Evolutionary conservation across 2,329 filamentous ascomycete species (phyloP), one percentile per base, ranked within the genome.

Genomic region (Madurella mycetomatis): DNA sequence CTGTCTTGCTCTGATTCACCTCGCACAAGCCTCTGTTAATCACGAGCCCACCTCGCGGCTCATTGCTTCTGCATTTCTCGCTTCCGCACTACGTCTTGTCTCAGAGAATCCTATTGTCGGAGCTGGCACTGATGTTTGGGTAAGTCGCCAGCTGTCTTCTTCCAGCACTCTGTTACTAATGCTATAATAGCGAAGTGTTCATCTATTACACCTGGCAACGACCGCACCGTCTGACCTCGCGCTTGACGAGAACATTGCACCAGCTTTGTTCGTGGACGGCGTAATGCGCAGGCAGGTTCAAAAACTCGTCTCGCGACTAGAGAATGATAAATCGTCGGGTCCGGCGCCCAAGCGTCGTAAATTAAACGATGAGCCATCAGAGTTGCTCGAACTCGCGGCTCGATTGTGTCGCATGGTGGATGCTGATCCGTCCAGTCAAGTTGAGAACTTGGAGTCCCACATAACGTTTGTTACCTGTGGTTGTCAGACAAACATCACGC

Each of bases 11-110:
- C 45, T 69, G 31, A 40, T 66, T 40, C 60, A 62, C 17, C 57
- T 69, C 11, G 60, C 63, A 3, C 55, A 61, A 34, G 56, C 58
- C 15, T 56, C 63, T 4, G 49, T 53, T 30, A 51, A 56, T 8
- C 61, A 65, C 49, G 64, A 56, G 25, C 63, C 67, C 9, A 61
- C 63, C n/a, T 57, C 63, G 4, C 57, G 60, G 42, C 61, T 68
- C 11, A 49, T 65, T 34, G 48, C 55, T 9, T 65, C 63, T 8
- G 62, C 62, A 18, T 45, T 69, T 12, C 49, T 66, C 9, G 48
- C 50, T 15, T 53, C 47, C 9, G 52, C 60, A 9, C 56, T 57
- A 15, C 52, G 49, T 4, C 41, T 65, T n/a, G 47, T 54, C 1
- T 47, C 55, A 1, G 58, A 63, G 16, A 55, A 62, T 18, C 18